Evolutionary conservation across 108 stramenopile species (phyloP).

Genomic region (Nitzschia inconspicua): DNA sequence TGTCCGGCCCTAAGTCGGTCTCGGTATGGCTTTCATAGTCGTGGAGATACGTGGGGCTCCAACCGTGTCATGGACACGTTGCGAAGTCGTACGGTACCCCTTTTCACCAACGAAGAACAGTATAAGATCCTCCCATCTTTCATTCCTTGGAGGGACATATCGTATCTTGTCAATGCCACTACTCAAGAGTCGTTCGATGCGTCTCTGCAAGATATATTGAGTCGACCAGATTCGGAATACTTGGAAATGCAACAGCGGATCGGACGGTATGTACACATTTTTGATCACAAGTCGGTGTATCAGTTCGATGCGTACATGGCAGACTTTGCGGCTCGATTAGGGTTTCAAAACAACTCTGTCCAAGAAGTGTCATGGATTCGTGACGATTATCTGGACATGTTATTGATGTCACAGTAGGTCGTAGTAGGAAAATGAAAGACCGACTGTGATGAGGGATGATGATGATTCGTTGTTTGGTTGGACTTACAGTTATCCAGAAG

Average conservation of each 20-base stretch:
- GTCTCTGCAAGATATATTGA: slow-evolving; percentile 4
- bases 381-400: too few species aligned
- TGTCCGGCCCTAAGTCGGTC: slow-evolving; percentile 6
- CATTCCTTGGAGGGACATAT: slow-evolving; percentile 10
- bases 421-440: too few species aligned
- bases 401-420: too few species aligned
- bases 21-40: slow-evolving; percentile 14
- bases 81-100: slow-evolving; percentile 9
- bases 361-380: not conserved
- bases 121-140: slow-evolving; percentile 3
- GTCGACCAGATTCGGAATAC: slow-evolving; percentile 8
- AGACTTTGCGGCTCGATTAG: slow-evolving; percentile 12
- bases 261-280: slow-evolving; percentile 4
- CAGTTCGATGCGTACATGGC: slow-evolving; percentile 24
- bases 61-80: slow-evolving; percentile 11
- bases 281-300: slow-evolving; percentile 12
- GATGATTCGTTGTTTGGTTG: too few species aligned
- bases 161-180: slow-evolving; percentile 10
- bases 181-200: not conserved
- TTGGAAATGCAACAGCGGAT: not conserved
- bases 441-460: too few species aligned
- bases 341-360: not conserved
- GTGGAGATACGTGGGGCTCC: too few species aligned
- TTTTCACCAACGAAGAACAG: slow-evolving; percentile 12
- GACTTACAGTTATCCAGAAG: too few species aligned